These are phyloP conservation scores for Mycena citricolor DNA, from an alignment of 1,284 basidiomycete species.

Conservation along the genomic window DNA sequence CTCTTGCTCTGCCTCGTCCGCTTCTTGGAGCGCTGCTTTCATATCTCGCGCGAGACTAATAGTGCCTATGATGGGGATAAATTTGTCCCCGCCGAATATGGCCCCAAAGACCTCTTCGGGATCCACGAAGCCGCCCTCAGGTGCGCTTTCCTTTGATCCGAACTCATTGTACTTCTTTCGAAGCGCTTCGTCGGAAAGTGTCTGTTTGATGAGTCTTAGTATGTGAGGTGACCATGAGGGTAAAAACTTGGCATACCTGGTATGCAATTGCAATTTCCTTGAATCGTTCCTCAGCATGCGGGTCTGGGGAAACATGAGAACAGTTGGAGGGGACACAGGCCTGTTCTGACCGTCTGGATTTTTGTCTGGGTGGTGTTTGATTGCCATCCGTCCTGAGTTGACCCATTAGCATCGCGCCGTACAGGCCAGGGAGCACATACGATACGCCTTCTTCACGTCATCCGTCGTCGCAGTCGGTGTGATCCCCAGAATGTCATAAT, in stretches of 20 bases:
- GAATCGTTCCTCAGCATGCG: constrained; percentile 87
- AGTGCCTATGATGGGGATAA: constrained; percentile 80
- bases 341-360: constrained; percentile 67
- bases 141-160: constrained; percentile 75
- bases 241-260: constrained; percentile 27
- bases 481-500: constrained; percentile 85
- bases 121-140: constrained; percentile 73
- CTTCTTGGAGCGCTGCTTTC: constrained; percentile 96
- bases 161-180: constrained; percentile 95
- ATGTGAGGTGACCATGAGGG: background rate
- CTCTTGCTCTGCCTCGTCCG: constrained; percentile 72
- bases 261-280: constrained; percentile 89
- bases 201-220: constrained; percentile 37
- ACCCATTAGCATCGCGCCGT: background rate
- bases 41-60: constrained; percentile 91
- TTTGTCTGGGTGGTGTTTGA: constrained; percentile 91
- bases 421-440: constrained; percentile 41
- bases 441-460: constrained; percentile 95
- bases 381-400: constrained; percentile 78
- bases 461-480: constrained; percentile 74
- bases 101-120: constrained; percentile 88
- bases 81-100: constrained; percentile 88
- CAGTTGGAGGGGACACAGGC: background rate
- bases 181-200: constrained; percentile 83
- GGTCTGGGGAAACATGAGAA: constrained; percentile 41